Percentiles rank a stretch among this genome's conserved stretches.
phyloP scores from a whole-genome alignment of 768 basidiomycete genomes.

The Lactifluus pinguis region DNA sequence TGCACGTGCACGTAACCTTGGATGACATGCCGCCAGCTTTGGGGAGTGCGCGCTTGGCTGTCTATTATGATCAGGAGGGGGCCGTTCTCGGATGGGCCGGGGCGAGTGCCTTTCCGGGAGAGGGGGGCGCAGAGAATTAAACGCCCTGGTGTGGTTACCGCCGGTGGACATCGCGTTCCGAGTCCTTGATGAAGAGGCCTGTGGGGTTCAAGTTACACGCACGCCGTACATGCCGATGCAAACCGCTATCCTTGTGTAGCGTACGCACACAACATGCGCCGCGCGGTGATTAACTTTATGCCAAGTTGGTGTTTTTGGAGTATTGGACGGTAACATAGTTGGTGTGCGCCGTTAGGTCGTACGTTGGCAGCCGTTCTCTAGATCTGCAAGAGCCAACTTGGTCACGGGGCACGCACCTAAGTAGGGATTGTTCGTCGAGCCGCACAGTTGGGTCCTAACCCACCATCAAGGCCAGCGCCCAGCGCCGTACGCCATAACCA shows the following conservation, averaged over 20 bases:
- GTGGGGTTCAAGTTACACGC: background rate
- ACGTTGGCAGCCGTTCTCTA: background rate
- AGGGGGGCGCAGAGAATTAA: background rate
- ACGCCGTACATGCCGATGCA: background rate
- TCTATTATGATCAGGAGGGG: background rate
- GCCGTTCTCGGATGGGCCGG: background rate
- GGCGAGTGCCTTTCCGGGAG: background rate
- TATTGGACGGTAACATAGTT: background rate
- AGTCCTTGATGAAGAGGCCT: background rate
- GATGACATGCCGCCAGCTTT: background rate
- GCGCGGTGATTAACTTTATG: background rate
- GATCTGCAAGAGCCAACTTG: background rate
- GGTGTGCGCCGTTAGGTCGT: background rate
- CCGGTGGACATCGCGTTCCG: background rate
- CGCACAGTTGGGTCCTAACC: background rate
- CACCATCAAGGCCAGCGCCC: slow-evolving; percentile 11
- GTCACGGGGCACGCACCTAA: background rate
- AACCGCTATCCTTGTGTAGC: background rate
- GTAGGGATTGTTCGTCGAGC: background rate
- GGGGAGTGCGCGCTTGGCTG: background rate
- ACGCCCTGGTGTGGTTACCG: background rate
- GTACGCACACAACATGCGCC: background rate
- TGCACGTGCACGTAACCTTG: background rate
- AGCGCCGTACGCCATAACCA: background rate
- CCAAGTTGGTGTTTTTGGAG: no score